Conservation (phyloP, 495 filamentous ascomycete species). For the Pseudevernia furfuracea region DNA sequence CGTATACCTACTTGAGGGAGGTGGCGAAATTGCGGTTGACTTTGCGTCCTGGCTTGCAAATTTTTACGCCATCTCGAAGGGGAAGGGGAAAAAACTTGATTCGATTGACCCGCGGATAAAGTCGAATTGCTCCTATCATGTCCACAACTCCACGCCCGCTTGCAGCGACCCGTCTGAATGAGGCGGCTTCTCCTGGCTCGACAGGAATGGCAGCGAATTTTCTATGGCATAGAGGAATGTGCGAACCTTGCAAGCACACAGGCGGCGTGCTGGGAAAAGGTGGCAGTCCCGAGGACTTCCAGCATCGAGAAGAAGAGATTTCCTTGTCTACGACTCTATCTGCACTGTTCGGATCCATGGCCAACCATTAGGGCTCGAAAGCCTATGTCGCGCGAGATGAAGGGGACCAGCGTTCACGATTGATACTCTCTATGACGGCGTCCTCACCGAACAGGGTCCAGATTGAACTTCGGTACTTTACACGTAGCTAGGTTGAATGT, state of each 20-base stretch:
- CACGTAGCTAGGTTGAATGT: too few relatives aligned
- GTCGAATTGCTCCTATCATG: background rate
- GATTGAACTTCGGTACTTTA: background rate
- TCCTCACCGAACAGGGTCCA: background rate
- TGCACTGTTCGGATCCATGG: background rate
- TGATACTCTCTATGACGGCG: background rate
- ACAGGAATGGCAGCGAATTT: background rate
- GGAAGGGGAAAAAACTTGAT: background rate
- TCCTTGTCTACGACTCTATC: background rate
- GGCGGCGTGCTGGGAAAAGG: background rate
- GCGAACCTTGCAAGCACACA: background rate
- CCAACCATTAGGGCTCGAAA: background rate
- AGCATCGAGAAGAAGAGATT: background rate
- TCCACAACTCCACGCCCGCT: background rate
- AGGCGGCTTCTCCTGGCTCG: background rate
- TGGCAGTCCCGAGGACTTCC: background rate
- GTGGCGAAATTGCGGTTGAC: background rate
- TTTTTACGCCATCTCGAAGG: background rate
- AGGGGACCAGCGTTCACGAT: background rate
- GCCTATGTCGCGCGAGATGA: background rate
- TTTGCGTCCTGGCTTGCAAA: background rate
- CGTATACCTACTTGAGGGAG: background rate
- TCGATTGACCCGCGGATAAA: background rate
- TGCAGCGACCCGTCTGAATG: background rate
- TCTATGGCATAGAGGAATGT: background rate